Percentiles rank a stretch among this genome's conserved stretches.
Conservation (phyloP, 2,329 filamentous ascomycete species). For the Penicillium rolfsii region DNA sequence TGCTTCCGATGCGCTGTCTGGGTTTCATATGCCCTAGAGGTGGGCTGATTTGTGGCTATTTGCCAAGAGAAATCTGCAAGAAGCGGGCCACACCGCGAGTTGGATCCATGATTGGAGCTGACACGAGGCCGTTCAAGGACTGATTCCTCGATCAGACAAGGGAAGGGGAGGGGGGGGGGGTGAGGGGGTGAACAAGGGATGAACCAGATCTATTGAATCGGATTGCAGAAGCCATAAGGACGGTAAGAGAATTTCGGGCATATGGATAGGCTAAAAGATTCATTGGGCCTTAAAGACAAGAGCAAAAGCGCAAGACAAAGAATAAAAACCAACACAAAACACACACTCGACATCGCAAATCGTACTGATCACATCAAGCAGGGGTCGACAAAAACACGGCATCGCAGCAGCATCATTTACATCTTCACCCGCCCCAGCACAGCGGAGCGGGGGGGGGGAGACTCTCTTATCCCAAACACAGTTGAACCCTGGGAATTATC, state of each 20-base stretch:
- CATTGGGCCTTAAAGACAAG: background rate
- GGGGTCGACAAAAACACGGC: slow-evolving; percentile 32
- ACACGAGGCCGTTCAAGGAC: background rate
- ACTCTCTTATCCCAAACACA: slow-evolving; percentile 24
- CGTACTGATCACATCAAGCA: slow-evolving; percentile 5
- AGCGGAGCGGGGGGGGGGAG: slow-evolving; percentile 21
- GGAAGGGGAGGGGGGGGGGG: background rate
- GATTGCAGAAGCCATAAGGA: no score
- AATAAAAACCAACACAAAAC: slow-evolving; percentile 7
- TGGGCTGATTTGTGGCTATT: background rate
- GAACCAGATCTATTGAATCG: background rate
- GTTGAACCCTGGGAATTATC: slow-evolving; percentile 15
- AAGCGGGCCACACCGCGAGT: slow-evolving; percentile 2
- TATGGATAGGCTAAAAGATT: background rate
- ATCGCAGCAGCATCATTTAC: slow-evolving; percentile 49
- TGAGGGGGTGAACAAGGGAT: background rate
- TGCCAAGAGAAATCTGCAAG: background rate
- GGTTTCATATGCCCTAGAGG: background rate
- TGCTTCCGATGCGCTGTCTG: slow-evolving; percentile 7
- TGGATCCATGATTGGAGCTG: background rate
- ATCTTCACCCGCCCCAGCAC: slow-evolving; percentile 40
- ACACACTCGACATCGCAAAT: slow-evolving; percentile 9
- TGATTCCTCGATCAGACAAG: background rate
- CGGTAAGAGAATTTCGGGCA: background rate
- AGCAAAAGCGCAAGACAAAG: background rate